These are phyloP conservation scores for Aspergillus fischeri DNA, from an alignment of 2,329 filamentous ascomycete species.

Conservation along the genomic window DNA sequence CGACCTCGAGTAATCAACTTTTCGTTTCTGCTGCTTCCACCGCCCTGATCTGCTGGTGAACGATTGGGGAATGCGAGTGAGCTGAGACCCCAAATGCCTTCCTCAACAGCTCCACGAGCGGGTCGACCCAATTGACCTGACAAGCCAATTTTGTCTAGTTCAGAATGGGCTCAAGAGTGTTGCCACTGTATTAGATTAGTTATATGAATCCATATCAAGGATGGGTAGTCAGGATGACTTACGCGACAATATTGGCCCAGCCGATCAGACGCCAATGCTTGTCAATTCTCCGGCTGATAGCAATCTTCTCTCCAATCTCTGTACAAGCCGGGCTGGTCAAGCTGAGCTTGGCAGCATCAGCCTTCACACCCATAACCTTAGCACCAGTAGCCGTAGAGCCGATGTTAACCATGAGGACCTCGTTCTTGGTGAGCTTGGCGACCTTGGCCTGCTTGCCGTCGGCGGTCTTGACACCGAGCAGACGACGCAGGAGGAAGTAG, in stretches of 20 bases:
- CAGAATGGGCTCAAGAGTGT: conserved; percentile 44
- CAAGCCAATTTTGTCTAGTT: conserved; percentile 28
- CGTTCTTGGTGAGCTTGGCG: conserved; percentile 95
- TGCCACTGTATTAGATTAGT: conserved; percentile 34
- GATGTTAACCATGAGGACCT: conserved; percentile 99
- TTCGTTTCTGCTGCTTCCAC: conserved; percentile 16
- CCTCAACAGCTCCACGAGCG: conserved; percentile 8
- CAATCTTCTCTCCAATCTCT: conserved; percentile 96
- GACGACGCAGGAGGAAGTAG: conserved; percentile 92
- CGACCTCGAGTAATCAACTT: conserved; percentile 25
- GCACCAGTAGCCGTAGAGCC: conserved; percentile 95
- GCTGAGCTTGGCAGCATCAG: conserved; percentile 91
- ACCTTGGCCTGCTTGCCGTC: conserved; percentile 99
- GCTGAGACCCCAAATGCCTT: conserved; percentile 7
- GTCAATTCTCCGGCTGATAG: conserved; percentile 91
- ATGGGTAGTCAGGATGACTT: conserved; percentile 25
- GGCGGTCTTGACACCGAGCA: conserved; percentile 94
- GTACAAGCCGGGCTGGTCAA: conserved; percentile 94
- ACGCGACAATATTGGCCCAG: conserved; percentile 73
- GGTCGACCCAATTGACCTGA: conserved; percentile 11
- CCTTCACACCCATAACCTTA: conserved; percentile 95
- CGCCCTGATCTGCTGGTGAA: conserved; percentile 16
- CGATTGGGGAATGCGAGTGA: conserved; percentile 8
- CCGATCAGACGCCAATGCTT: conserved; percentile 98
- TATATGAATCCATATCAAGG: not conserved